Evolutionary conservation across 805 yeast genomes (phyloP).

Genomic region (Saccharomycopsis fibuligera): DNA sequence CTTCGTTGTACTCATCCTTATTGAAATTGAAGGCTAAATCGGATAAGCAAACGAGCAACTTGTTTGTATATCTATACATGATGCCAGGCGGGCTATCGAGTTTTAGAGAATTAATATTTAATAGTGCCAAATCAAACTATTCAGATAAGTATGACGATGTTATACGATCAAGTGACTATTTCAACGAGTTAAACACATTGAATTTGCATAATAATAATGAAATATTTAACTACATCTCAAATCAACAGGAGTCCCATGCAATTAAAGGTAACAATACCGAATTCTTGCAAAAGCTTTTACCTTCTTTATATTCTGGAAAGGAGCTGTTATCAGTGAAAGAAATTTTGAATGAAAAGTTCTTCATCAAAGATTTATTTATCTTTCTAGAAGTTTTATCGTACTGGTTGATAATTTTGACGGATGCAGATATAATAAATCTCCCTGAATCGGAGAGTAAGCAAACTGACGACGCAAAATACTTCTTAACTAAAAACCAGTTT

Average conservation of each 20-base stretch:
- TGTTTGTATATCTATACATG: conserved; percentile 28
- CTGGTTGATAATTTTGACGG: conserved; percentile 62
- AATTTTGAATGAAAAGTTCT: conserved; percentile 18
- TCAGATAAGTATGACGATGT: not conserved
- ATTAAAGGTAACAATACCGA: conserved; percentile 19
- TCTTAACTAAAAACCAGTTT: conserved; percentile 36
- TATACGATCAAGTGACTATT: conserved; percentile 19
- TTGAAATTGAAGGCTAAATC: conserved; percentile 33
- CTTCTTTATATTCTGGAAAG: not conserved
- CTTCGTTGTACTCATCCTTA: conserved; percentile 28
- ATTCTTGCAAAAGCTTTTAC: conserved; percentile 18
- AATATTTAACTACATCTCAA: conserved; percentile 11
- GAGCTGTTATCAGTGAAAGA: not conserved
- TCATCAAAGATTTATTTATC: conserved; percentile 35
- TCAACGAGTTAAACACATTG: conserved; percentile 17
- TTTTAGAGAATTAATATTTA: conserved; percentile 28
- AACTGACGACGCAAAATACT: conserved; percentile 25
- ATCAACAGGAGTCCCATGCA: conserved; percentile 2
- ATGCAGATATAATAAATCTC: conserved; percentile 39
- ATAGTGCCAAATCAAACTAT: conserved; percentile 4
- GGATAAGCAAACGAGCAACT: conserved; percentile 31
- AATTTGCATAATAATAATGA: conserved; percentile 3
- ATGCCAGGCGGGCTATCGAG: conserved; percentile 35
- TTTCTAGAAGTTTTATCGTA: conserved; percentile 61
- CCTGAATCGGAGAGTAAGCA: conserved; percentile 1